phyloP scores from a whole-genome alignment of 352 stramenopile species.

The Pseudoperonospora humuli region DNA sequence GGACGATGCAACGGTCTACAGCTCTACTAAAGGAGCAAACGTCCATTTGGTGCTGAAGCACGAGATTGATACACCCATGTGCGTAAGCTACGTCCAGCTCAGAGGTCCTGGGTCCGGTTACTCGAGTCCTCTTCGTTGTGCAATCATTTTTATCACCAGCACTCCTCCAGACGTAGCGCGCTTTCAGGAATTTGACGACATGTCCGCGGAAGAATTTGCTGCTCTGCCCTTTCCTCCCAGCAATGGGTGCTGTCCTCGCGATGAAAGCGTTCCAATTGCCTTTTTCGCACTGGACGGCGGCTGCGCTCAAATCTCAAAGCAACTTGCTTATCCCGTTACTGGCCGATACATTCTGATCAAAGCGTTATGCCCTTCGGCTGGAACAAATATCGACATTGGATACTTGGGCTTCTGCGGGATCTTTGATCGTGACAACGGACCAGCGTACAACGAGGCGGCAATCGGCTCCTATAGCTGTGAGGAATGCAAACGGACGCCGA shows the following conservation, averaged over 20 bases:
- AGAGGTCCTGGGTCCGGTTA: constrained; percentile 72
- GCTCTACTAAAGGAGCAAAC: constrained; percentile 59
- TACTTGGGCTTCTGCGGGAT: constrained; percentile 74
- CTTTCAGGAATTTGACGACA: constrained; percentile 53
- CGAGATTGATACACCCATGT: constrained; percentile 74
- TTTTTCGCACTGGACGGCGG: constrained; percentile 77
- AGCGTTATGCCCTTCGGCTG: constrained; percentile 49
- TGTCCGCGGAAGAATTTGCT: constrained; percentile 74
- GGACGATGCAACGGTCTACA: constrained; percentile 79
- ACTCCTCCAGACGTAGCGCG: constrained; percentile 38
- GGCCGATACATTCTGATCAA: constrained; percentile 80
- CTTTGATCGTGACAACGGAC: constrained; percentile 76
- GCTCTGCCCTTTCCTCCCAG: constrained; percentile 55
- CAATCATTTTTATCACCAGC: constrained; percentile 65
- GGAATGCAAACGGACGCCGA: constrained; percentile 42
- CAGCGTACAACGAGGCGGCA: constrained; percentile 57
- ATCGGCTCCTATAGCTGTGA: constrained; percentile 41
- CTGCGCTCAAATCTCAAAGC: constrained; percentile 70
- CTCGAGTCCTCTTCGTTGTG: constrained; percentile 61
- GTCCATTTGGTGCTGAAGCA: constrained; percentile 78
- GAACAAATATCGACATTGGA: constrained; percentile 78
- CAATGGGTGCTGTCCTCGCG: constrained; percentile 36
- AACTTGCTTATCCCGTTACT: constrained; percentile 53
- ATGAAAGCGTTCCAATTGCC: constrained; percentile 59
- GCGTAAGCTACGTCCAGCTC: constrained; percentile 59